phyloP scores from a whole-genome alignment of 2,329 filamentous ascomycete species.

The Coniochaeta pulveracea region DNA sequence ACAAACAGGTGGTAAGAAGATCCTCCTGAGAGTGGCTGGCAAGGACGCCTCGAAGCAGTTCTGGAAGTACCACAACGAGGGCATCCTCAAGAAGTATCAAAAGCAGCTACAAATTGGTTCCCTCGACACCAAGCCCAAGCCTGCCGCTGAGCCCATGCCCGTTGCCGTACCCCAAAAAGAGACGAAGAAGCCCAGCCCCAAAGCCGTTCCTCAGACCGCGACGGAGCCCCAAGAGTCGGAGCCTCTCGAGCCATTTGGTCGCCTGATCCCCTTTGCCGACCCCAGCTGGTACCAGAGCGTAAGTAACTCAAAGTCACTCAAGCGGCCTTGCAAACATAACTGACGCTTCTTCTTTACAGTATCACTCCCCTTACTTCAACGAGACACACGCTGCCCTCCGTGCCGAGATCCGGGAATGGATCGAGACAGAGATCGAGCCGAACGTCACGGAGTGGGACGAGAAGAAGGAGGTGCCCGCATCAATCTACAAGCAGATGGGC shows the following conservation, averaged over 20 bases:
- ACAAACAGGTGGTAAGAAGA: slow-evolving; percentile 49
- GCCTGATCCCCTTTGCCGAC: slow-evolving; percentile 82
- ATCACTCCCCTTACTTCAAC: slow-evolving; percentile 95
- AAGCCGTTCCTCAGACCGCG: slow-evolving; percentile 21
- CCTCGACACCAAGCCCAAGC: slow-evolving; percentile 72
- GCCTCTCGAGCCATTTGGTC: slow-evolving; percentile 73
- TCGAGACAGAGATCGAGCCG: slow-evolving; percentile 81
- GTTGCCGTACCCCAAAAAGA: slow-evolving; percentile 32
- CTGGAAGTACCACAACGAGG: slow-evolving; percentile 73
- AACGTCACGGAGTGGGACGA: slow-evolving; percentile 96
- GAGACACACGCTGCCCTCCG: slow-evolving; percentile 86
- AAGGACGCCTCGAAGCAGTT: slow-evolving; percentile 59
- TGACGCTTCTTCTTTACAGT: slow-evolving; percentile 37
- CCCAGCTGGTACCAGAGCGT: slow-evolving; percentile 92
- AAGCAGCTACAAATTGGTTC: slow-evolving; percentile 71
- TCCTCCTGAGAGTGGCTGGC: slow-evolving; percentile 49
- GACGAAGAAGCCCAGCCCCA: slow-evolving; percentile 14
- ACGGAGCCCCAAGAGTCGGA: slow-evolving; percentile 44
- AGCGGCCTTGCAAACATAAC: not conserved
- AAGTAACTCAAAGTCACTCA: slow-evolving; percentile 23
- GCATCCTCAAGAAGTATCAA: slow-evolving; percentile 79
- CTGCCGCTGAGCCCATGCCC: slow-evolving; percentile 40
- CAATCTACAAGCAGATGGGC: slow-evolving; percentile 93
- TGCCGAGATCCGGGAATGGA: slow-evolving; percentile 83
- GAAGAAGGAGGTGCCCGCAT: slow-evolving; percentile 75